Evolutionary conservation across 495 filamentous ascomycete species (phyloP).

Genomic region (Neurospora hispaniola): DNA sequence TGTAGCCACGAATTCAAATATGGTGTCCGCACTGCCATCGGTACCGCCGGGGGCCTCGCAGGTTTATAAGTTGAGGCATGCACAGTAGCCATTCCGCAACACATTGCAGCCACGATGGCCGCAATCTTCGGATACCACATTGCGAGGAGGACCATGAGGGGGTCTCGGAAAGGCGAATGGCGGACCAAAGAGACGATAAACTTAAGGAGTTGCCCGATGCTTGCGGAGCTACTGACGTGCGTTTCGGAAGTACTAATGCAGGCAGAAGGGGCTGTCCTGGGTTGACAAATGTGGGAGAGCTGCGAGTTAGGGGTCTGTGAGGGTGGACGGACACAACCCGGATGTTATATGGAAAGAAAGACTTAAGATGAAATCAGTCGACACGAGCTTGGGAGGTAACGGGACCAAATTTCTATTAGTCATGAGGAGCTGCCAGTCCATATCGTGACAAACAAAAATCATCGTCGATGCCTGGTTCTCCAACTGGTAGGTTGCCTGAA

Average conservation of each 20-base stretch:
- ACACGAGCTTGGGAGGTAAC: neutral
- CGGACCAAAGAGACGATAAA: neutral
- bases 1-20: conserved; percentile 24
- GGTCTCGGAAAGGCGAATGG: neutral
- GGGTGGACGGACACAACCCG: neutral
- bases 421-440: neutral
- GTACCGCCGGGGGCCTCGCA: conserved; percentile 16
- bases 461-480: neutral
- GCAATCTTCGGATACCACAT: conserved; percentile 8
- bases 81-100: neutral
- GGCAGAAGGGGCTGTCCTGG: neutral
- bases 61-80: conserved; percentile 11
- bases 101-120: conserved; percentile 6
- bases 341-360: neutral
- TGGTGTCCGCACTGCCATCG: conserved; percentile 19
- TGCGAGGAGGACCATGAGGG: neutral
- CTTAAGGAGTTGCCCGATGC: neutral
- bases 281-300: neutral
- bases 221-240: neutral
- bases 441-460: neutral
- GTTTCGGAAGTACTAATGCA: neutral
- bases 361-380: neutral
- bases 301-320: neutral
- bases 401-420: neutral
- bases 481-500: neutral